phyloP scores from a whole-genome alignment of 441 rosid species.

The Croton setiger region DNA sequence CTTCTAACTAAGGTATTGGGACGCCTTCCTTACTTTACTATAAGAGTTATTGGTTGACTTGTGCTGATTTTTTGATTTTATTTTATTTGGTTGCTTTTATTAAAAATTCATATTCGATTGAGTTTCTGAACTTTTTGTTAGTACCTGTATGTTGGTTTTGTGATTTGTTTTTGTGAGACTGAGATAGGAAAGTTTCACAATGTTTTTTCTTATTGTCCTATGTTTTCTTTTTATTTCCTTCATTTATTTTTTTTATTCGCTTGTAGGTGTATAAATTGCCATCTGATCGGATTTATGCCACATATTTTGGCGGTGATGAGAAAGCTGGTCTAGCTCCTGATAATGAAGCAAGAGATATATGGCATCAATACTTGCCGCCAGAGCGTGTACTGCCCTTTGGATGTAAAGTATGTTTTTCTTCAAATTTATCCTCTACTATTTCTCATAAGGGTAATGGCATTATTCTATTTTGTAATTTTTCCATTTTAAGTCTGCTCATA shows the following conservation, averaged over 20 bases:
- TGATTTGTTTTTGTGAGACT: neutral
- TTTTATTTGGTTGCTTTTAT: no score
- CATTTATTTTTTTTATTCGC: neutral
- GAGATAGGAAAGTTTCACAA: neutral
- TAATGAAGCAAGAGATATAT: conserved; percentile 75
- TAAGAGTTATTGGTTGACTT: neutral
- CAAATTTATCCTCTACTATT: conserved; percentile 2
- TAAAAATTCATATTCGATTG: neutral
- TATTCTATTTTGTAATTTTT: neutral
- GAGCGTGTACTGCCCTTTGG: conserved; percentile 86
- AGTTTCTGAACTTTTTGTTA: neutral
- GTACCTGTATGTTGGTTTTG: neutral
- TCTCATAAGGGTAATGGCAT: neutral
- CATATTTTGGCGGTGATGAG: conserved; percentile 98
- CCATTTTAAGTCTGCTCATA: neutral
- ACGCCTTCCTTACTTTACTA: neutral
- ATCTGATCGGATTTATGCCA: conserved; percentile 76
- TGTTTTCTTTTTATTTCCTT: neutral
- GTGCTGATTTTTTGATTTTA: neutral
- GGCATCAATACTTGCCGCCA: conserved; percentile 80
- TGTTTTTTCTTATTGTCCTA: neutral
- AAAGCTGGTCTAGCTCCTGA: conserved; percentile 86
- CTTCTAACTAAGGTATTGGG: conserved; percentile 63
- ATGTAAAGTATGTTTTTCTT: conserved; percentile 60
- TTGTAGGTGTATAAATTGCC: conserved; percentile 78